phyloP scores from a whole-genome alignment of 179 eudicot species.

The Silene coronaria region DNA sequence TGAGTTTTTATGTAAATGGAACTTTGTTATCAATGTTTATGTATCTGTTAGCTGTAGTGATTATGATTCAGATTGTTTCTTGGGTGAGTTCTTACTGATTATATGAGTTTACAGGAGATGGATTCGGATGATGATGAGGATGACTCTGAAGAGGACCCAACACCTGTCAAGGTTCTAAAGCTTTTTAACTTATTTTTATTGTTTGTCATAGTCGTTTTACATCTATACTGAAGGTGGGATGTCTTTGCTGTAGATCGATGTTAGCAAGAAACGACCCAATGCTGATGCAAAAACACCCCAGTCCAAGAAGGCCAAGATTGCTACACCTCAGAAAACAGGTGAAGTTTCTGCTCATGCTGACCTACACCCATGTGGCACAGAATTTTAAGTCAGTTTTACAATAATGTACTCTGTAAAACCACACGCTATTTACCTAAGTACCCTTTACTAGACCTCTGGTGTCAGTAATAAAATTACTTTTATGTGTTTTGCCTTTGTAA shows the following conservation, averaged over 20 bases:
- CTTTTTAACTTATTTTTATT: not conserved
- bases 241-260: constrained; percentile 17
- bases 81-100: not conserved
- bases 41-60: not conserved
- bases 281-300: constrained; percentile 33
- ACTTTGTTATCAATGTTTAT: not conserved
- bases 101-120: not conserved
- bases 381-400: not conserved
- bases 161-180: constrained; percentile 24
- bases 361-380: not conserved
- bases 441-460: too few relatives aligned
- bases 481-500: too few relatives aligned
- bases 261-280: constrained; percentile 44
- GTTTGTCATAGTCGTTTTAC: not conserved
- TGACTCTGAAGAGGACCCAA: constrained; percentile 26
- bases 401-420: not conserved
- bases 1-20: too few relatives aligned
- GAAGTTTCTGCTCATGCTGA: not conserved
- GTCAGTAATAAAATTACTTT: too few relatives aligned
- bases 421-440: not conserved
- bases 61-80: not conserved
- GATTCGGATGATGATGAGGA: constrained; percentile 7
- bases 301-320: constrained; percentile 45
- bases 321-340: constrained; percentile 54
- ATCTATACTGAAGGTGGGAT: not conserved